Evolutionary conservation across 1,139 yeast genomes (phyloP).

Genomic region (Debaryomyces coudertii): DNA sequence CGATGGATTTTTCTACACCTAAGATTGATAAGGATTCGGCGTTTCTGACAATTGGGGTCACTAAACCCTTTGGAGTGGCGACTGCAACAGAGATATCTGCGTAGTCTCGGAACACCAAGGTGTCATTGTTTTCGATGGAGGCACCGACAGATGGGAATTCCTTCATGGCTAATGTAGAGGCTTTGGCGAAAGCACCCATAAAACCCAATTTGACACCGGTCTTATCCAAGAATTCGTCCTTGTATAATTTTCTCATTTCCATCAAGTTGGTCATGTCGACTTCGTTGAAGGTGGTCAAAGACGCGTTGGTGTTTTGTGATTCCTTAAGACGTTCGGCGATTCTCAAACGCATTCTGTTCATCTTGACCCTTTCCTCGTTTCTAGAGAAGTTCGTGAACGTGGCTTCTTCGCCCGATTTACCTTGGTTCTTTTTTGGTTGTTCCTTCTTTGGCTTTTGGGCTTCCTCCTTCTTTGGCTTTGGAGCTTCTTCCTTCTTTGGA

Average conservation of each 20-base stretch:
- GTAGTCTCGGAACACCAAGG: conserved; percentile 94
- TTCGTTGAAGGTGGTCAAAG: conserved; percentile 96
- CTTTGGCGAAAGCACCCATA: conserved; percentile 98
- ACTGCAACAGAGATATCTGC: conserved; percentile 96
- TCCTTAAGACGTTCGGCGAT: conserved; percentile 99
- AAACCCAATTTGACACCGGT: conserved; percentile 96
- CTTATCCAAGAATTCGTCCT: conserved; percentile 93
- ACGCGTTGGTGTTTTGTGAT: conserved; percentile 98
- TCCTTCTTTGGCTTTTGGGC: conserved; percentile 24
- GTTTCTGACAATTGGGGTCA: conserved; percentile 97
- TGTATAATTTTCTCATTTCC: conserved; percentile 95
- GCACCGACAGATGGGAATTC: conserved; percentile 96
- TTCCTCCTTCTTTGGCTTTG: conserved; percentile 25
- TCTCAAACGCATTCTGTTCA: conserved; percentile 99
- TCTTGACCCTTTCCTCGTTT: conserved; percentile 89
- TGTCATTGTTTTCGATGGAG: conserved; percentile 89
- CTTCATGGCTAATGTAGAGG: conserved; percentile 89
- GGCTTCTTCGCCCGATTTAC: conserved; percentile 36
- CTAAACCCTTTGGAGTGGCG: conserved; percentile 99
- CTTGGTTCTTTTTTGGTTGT: conserved; percentile 26
- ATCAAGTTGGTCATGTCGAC: conserved; percentile 93
- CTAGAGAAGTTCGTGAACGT: conserved; percentile 72
- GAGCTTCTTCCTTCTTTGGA: conserved; percentile 29
- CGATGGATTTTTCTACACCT: conserved; percentile 88
- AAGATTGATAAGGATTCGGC: conserved; percentile 89